Evolutionary conservation across 768 basidiomycete species (phyloP).

Genomic region (Trametes cinnabarina): DNA sequence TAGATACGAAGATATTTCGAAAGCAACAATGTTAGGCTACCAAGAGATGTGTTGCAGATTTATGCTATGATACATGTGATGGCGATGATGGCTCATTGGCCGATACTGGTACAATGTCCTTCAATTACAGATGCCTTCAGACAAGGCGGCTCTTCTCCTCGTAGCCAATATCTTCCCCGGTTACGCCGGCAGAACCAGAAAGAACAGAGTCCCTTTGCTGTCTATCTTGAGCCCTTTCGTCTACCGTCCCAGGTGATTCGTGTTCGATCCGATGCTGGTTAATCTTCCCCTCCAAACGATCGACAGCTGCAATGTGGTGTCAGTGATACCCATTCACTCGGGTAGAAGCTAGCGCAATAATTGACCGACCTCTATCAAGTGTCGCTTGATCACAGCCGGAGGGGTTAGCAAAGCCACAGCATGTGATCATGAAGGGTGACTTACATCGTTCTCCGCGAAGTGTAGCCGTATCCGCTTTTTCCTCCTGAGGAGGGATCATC

Average conservation of each 20-base stretch:
- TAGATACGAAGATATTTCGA: too few relatives aligned
- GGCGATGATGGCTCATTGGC: not conserved
- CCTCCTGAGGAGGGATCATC: conserved; percentile 14
- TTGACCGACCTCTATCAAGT: conserved; percentile 5
- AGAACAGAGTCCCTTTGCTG: conserved; percentile 14
- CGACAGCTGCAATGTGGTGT: not conserved
- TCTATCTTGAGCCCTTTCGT: not conserved
- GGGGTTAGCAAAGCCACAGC: too few relatives aligned
- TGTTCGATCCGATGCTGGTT: conserved; percentile 1
- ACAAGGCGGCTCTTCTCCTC: conserved; percentile 10
- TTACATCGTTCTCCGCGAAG: conserved; percentile 1
- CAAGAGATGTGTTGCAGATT: too few relatives aligned
- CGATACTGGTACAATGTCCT: not conserved
- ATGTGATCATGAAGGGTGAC: too few relatives aligned
- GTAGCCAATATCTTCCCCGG: conserved; percentile 10
- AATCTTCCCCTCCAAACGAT: not conserved
- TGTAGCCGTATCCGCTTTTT: conserved; percentile 2
- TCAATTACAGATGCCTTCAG: not conserved
- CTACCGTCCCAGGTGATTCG: not conserved
- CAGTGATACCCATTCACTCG: not conserved
- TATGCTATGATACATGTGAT: too few relatives aligned
- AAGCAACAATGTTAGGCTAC: too few relatives aligned
- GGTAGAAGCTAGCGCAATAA: too few relatives aligned
- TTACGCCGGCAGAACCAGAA: conserved; percentile 12
- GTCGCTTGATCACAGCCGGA: too few relatives aligned